Base-by-base conservation (phyloP, 2,329 filamentous ascomycete species). In the Trichoderma cornu-damae region DNA sequence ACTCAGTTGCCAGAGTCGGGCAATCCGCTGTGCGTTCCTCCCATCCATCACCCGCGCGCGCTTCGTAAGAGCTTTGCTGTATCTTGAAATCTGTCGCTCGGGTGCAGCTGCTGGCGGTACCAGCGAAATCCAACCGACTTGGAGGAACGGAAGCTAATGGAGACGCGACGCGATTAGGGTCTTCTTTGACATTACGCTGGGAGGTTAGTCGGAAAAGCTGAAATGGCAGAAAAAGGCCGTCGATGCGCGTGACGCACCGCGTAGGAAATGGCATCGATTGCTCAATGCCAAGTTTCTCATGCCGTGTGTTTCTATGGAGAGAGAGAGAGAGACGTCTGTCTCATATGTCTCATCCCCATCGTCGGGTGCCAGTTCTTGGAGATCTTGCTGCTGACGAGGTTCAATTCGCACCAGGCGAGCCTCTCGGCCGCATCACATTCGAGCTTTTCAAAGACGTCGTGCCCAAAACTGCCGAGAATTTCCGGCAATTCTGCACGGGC, bases 401-500 rank as follows among this genome's bases (percentile, higher is more conserved):
- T 7, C 18, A 51, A 59, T n/a, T 12, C 24, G 24, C 54, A 12
- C n/a, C 63, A 94, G 91, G 91, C 60, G 89, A 95, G 68, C 86
- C 89, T 2, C 82, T 96, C 14, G 92, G 92, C 61, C 86, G 91
- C 58, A 85, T 96, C 68, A 92, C 89, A 63, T 91, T 96, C 72
- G 90, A 96, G 74, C 84, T 99, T 61, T 96, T 94, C 78, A 85
- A 86, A 60, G 82, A 96, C 73, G 79, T 88, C 20, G 88, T 90
- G 0, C 91, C 92, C 62, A 87, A 86, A 67, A 97, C 94, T 7
- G 90, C 91, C 28, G 94, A 97, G 73, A 97, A 97, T 77, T 97
- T 99, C 72, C 89, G 92, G 46, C 90, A 95, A 69, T 96, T 96
- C 76, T 96, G 92, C 76, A 97, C 93, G 0, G 94, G 94, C 66